Conservation (phyloP, 768 basidiomycete species). For the Imleria badia region DNA sequence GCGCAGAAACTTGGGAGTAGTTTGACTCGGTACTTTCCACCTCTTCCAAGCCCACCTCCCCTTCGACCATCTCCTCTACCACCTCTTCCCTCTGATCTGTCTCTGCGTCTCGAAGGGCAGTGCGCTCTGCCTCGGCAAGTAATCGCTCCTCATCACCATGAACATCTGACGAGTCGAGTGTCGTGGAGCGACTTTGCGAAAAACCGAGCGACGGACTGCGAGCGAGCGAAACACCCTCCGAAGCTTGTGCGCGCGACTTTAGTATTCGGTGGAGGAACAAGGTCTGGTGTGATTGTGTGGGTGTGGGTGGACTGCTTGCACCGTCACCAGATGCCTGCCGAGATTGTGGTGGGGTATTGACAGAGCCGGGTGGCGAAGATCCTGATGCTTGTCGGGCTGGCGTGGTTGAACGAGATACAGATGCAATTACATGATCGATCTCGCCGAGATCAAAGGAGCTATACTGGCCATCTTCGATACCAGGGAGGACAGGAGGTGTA, state of each 20-base stretch:
- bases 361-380: not conserved
- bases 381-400: not conserved
- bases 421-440: not conserved
- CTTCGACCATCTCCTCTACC: not conserved
- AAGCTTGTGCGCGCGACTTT: constrained; percentile 20
- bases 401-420: not conserved
- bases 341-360: not conserved
- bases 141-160: constrained; percentile 9
- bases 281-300: not conserved
- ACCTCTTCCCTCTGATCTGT: not conserved
- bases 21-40: constrained; percentile 9
- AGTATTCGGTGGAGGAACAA: constrained; percentile 23
- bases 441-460: constrained; percentile 3
- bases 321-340: not conserved
- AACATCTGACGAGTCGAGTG: constrained; percentile 2
- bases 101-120: constrained; percentile 15
- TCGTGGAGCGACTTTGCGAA: constrained; percentile 3
- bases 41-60: constrained; percentile 1
- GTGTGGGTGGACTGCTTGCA: not conserved
- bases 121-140: constrained; percentile 16
- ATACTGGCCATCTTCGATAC: not conserved
- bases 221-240: constrained; percentile 1
- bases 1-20: constrained; percentile 29
- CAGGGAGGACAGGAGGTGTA: constrained; percentile 1
- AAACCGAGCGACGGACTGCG: constrained; percentile 3